Conservation (phyloP, 2,329 filamentous ascomycete species). For the Diaporthe aspalathi region DNA sequence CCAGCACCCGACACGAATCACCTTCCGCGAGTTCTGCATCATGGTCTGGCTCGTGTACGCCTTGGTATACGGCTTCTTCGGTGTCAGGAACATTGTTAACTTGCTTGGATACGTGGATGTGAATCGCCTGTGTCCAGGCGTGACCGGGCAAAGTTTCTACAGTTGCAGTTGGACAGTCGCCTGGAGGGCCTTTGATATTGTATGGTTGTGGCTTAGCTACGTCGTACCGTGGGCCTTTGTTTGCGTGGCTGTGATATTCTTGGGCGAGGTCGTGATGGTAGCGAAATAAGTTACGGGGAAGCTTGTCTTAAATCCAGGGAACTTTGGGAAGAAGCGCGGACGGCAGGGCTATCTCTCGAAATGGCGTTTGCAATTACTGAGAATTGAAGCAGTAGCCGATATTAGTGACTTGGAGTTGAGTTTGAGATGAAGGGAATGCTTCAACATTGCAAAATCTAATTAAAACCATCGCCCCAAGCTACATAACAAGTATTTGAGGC, state of each 20-base stretch:
- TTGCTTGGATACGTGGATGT: slow-evolving; percentile 28
- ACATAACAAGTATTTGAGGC: neutral
- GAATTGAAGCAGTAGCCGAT: neutral
- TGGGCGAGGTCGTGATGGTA: slow-evolving; percentile 37
- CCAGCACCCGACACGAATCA: slow-evolving; percentile 37
- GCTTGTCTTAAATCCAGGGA: neutral
- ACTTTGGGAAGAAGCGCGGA: too few relatives aligned
- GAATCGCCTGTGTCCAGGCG: slow-evolving; percentile 34
- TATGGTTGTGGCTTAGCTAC: slow-evolving; percentile 18
- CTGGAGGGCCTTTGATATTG: neutral
- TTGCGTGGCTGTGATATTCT: slow-evolving; percentile 32
- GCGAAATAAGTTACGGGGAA: neutral
- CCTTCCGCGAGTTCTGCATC: slow-evolving; percentile 39
- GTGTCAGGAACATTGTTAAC: neutral
- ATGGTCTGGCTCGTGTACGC: slow-evolving; percentile 34
- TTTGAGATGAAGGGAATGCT: neutral
- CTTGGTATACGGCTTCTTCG: slow-evolving; percentile 30
- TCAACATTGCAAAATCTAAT: slow-evolving; percentile 2
- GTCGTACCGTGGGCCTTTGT: slow-evolving; percentile 41
- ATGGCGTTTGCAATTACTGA: neutral
- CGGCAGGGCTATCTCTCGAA: too few relatives aligned
- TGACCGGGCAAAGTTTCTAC: neutral
- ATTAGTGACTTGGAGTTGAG: neutral
- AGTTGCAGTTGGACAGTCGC: slow-evolving; percentile 13
- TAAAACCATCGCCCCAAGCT: neutral